Conservation (phyloP, 176 grass and related monocot genomes). For the Musa schizocarpa region DNA sequence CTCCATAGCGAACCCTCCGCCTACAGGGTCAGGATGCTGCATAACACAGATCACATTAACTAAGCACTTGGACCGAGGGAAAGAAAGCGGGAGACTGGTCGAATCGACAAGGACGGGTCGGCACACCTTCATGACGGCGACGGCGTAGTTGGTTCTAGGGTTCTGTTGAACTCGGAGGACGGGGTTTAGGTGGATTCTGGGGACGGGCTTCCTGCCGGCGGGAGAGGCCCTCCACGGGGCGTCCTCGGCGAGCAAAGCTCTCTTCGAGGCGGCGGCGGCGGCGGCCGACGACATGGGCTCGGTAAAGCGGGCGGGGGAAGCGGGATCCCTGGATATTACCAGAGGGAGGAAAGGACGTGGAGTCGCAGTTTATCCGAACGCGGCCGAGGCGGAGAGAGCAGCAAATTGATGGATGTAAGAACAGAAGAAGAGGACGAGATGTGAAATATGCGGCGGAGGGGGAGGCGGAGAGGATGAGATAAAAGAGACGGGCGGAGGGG, state of each 20-base stretch:
- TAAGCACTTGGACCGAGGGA: not conserved
- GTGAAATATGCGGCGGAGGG: not conserved
- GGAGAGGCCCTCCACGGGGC: constrained; percentile 69
- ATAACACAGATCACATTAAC: not conserved
- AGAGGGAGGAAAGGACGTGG: not conserved
- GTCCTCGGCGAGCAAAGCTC: constrained; percentile 69
- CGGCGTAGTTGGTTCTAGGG: constrained; percentile 52
- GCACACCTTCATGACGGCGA: constrained; percentile 87
- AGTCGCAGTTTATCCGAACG: not conserved
- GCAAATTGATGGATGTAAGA: not conserved
- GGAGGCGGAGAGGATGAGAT: not conserved
- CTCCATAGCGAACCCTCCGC: constrained; percentile 81
- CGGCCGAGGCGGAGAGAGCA: not conserved
- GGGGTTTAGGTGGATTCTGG: constrained; percentile 69
- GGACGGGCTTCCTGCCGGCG: constrained; percentile 37
- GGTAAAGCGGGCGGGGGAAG: not conserved
- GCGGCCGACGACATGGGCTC: constrained; percentile 1
- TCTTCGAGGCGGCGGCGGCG: constrained; percentile 36
- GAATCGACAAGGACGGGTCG: not conserved
- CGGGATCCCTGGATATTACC: no score
- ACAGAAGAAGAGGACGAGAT: not conserved
- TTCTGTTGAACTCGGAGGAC: constrained; percentile 58
- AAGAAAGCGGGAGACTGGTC: not conserved
- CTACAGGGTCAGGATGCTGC: constrained; percentile 84
- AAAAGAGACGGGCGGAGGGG: no score